phyloP scores from a whole-genome alignment of 2,329 filamentous ascomycete species.

The Lecanicillium sp. region DNA sequence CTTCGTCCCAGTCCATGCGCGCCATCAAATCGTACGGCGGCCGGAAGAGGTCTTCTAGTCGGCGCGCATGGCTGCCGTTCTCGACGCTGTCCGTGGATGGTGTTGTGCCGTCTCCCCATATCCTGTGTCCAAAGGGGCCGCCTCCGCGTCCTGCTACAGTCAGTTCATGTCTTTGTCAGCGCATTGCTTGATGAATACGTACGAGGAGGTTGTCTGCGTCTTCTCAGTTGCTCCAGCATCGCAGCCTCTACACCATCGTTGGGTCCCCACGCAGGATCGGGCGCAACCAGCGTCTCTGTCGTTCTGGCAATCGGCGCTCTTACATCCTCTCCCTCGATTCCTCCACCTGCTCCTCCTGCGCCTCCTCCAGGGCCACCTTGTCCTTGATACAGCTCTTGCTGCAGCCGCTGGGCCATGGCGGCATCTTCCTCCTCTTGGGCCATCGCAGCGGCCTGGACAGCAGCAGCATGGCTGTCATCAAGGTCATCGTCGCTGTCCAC shows the following conservation, averaged over 20 bases:
- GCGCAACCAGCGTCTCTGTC: conserved; percentile 84
- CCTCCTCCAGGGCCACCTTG: conserved; percentile 29
- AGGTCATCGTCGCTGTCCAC: conserved; percentile 23
- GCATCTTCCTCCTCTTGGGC: conserved; percentile 79
- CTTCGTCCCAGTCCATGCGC: conserved; percentile 71
- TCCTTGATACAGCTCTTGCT: conserved; percentile 79
- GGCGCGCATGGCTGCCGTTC: conserved; percentile 59
- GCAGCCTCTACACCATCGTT: conserved; percentile 49
- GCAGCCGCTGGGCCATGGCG: conserved; percentile 82
- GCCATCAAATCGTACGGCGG: conserved; percentile 89
- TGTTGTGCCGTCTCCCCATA: conserved; percentile 24
- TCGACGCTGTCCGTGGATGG: conserved; percentile 22
- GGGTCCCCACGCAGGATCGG: conserved; percentile 41
- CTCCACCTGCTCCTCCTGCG: conserved; percentile 33
- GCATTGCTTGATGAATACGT: conserved; percentile 11
- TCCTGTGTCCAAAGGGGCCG: conserved; percentile 31
- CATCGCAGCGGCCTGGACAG: conserved; percentile 30
- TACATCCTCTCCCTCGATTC: conserved; percentile 52
- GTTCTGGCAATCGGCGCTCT: conserved; percentile 86
- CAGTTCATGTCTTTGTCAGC: background rate
- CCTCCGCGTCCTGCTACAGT: conserved; percentile 10
- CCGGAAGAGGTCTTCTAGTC: conserved; percentile 84
- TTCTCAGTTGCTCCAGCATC: conserved; percentile 58
- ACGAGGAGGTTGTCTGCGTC: conserved; percentile 27
- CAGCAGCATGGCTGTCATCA: conserved; percentile 31